A percentile compares a stretch with the other conserved stretches of the same genome.
These are phyloP conservation scores for Peronospora farinosa DNA, from an alignment of 352 stramenopile genomes.

Conservation along the genomic window DNA sequence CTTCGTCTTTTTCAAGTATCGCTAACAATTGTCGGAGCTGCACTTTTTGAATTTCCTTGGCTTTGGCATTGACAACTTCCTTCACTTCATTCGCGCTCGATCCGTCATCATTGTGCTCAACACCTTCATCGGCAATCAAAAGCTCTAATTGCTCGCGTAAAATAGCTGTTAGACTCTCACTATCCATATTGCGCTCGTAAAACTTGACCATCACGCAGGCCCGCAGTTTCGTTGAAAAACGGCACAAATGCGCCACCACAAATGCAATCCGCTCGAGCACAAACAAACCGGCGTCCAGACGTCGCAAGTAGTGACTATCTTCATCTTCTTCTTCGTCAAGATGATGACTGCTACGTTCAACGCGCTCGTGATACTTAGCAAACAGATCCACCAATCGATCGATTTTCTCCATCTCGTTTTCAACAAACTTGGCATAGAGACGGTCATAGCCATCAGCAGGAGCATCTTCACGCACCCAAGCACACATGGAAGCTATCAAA, in stretches of 20 bases:
- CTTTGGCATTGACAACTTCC: constrained; percentile 19
- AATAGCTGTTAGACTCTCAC: constrained; percentile 34
- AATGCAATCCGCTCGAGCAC: constrained; percentile 66
- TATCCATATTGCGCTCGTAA: constrained; percentile 60
- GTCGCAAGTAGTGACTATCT: constrained; percentile 51
- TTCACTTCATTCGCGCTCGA: constrained; percentile 9
- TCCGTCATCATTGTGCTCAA: constrained; percentile 2
- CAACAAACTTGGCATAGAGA: constrained; percentile 77
- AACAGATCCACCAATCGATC: constrained; percentile 76
- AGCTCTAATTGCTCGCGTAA: constrained; percentile 56
- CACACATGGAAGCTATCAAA: constrained; percentile 61
- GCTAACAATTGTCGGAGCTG: constrained; percentile 36
- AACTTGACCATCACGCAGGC: constrained; percentile 75
- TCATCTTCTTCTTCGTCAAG: constrained; percentile 39
- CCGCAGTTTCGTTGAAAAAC: constrained; percentile 53
- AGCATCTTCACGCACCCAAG: constrained; percentile 39
- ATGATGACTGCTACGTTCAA: constrained; percentile 28
- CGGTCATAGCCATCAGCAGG: constrained; percentile 52
- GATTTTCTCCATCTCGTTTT: constrained; percentile 78
- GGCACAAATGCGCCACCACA: constrained; percentile 54
- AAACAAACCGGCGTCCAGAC: constrained; percentile 73
- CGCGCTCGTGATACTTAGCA: constrained; percentile 58
- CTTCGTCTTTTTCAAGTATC: constrained; percentile 21
- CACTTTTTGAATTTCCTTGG: constrained; percentile 31
- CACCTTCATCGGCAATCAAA: constrained; percentile 27